These are phyloP conservation scores for Xerocomus brunneocitrinus DNA, from an alignment of 768 basidiomycete species.

Conservation along the genomic window DNA sequence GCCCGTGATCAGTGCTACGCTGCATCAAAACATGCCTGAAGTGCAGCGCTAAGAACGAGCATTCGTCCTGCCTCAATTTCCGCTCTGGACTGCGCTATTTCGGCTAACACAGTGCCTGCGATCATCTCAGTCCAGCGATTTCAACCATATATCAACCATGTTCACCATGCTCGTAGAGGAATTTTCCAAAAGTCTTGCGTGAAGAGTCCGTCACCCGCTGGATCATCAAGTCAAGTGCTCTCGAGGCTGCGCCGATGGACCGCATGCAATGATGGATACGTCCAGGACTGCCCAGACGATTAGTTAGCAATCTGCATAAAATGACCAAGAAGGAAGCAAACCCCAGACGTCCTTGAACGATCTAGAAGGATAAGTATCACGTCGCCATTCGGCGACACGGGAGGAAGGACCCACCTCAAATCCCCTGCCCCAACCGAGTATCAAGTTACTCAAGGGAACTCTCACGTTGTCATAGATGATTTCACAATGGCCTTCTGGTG, in stretches of 20 bases:
- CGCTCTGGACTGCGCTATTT: slow-evolving; percentile 88
- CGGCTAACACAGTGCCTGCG: slow-evolving; percentile 79
- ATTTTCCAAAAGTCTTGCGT: slow-evolving; percentile 93
- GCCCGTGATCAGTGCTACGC: background rate
- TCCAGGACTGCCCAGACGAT: slow-evolving; percentile 59
- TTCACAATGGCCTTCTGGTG: slow-evolving; percentile 96
- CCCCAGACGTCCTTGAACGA: slow-evolving; percentile 96
- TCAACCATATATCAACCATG: background rate
- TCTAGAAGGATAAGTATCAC: slow-evolving; percentile 37
- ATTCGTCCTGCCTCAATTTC: slow-evolving; percentile 88
- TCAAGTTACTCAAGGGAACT: slow-evolving; percentile 75
- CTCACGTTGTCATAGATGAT: slow-evolving; percentile 92
- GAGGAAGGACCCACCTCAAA: slow-evolving; percentile 61
- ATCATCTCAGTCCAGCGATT: background rate
- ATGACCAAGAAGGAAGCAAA: slow-evolving; percentile 29
- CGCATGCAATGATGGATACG: slow-evolving; percentile 98
- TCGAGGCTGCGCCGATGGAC: slow-evolving; percentile 83
- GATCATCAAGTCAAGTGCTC: slow-evolving; percentile 83
- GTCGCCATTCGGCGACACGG: background rate
- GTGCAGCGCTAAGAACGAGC: slow-evolving; percentile 87
- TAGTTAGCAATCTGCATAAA: background rate
- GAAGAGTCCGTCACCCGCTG: slow-evolving; percentile 88
- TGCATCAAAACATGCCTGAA: slow-evolving; percentile 48
- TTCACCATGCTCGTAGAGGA: slow-evolving; percentile 84
- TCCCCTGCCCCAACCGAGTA: slow-evolving; percentile 91